Conservation (phyloP, 2,329 filamentous ascomycete species). For the Fusarium aywerte region DNA sequence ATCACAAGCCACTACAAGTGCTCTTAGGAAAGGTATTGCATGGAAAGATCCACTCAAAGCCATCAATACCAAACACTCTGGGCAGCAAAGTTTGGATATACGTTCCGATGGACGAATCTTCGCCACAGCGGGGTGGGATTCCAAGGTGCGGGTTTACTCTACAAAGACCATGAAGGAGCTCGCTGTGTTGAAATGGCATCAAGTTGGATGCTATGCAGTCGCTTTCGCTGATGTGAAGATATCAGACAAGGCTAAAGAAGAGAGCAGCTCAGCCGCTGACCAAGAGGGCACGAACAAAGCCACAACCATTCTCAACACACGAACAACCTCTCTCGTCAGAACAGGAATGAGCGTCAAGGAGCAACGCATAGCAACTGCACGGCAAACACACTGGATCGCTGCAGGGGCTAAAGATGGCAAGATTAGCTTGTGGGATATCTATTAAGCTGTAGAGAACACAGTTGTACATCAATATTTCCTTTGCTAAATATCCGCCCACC, state of each 20-base stretch:
- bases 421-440: slow-evolving; percentile 95
- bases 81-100: slow-evolving; percentile 83
- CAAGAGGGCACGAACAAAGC: not conserved
- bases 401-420: slow-evolving; percentile 95
- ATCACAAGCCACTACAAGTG: not conserved
- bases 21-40: slow-evolving; percentile 39
- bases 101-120: slow-evolving; percentile 85
- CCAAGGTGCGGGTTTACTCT: slow-evolving; percentile 82
- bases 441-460: slow-evolving; percentile 58
- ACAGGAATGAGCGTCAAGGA: slow-evolving; percentile 63
- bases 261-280: not conserved
- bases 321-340: slow-evolving; percentile 3
- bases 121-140: slow-evolving; percentile 94
- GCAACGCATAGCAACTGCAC: slow-evolving; percentile 71
- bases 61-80: slow-evolving; percentile 85
- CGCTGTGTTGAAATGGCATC: slow-evolving; percentile 94
- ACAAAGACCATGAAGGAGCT: slow-evolving; percentile 84
- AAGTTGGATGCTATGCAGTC: slow-evolving; percentile 84
- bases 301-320: not conserved
- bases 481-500: not conserved
- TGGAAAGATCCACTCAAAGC: slow-evolving; percentile 66
- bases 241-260: slow-evolving; percentile 5
- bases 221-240: slow-evolving; percentile 69
- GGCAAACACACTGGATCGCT: slow-evolving; percentile 85
- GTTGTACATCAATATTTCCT: not conserved